Percentiles rank a stretch among this genome's conserved stretches.
Evolutionary conservation across 352 stramenopile genomes (phyloP).

Genomic region (Phytophthora constricta): DNA sequence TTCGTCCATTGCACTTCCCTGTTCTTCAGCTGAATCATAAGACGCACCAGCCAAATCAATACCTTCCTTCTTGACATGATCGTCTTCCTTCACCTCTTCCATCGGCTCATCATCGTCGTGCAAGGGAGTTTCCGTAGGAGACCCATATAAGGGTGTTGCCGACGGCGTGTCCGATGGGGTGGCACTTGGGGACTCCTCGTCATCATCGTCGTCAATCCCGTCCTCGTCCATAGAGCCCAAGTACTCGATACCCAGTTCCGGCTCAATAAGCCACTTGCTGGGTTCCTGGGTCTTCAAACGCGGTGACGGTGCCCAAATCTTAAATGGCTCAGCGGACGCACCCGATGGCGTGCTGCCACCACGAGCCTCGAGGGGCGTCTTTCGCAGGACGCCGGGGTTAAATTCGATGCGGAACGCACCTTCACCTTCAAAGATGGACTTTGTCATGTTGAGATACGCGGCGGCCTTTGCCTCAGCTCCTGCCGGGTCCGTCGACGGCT

Average conservation of each 20-base stretch:
- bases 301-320: conserved; percentile 87
- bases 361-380: conserved; percentile 69
- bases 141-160: conserved; percentile 75
- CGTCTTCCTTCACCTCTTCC: conserved; percentile 45
- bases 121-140: conserved; percentile 52
- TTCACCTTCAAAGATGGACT: conserved; percentile 84
- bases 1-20: conserved; percentile 47
- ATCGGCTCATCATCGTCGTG: conserved; percentile 47
- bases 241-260: conserved; percentile 79
- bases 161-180: conserved; percentile 75
- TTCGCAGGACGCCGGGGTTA: conserved; percentile 77
- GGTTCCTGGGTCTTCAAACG: conserved; percentile 71
- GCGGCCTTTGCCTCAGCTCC: conserved; percentile 41
- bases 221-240: conserved; percentile 84
- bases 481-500: conserved; percentile 33
- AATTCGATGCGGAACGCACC: conserved; percentile 88
- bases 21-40: conserved; percentile 43
- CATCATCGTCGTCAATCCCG: conserved; percentile 69
- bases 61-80: conserved; percentile 43
- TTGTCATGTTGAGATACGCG: conserved; percentile 78
- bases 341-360: conserved; percentile 49
- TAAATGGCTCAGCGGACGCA: conserved; percentile 47
- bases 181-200: conserved; percentile 71
- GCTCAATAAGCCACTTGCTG: conserved; percentile 87
- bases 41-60: conserved; percentile 41